phyloP scores from a whole-genome alignment of 2,329 filamentous ascomycete genomes.

The Parastagonospora avenae region DNA sequence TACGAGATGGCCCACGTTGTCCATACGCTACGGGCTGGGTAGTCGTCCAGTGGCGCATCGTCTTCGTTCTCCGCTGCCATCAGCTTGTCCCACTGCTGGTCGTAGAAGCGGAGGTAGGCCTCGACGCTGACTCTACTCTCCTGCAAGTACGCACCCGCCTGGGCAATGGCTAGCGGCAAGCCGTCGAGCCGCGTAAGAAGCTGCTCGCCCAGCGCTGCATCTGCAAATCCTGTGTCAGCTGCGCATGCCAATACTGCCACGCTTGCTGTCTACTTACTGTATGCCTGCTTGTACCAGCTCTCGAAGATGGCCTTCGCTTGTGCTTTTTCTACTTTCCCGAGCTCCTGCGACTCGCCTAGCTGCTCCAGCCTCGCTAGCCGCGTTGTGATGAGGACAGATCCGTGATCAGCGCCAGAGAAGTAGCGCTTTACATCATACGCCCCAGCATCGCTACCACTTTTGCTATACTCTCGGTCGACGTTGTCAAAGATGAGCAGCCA shows the following conservation, averaged over 20 bases:
- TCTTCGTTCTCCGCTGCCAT: slow-evolving; percentile 11
- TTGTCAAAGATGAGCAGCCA: slow-evolving; percentile 31
- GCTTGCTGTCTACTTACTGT: too few species aligned
- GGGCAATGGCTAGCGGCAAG: slow-evolving; percentile 27
- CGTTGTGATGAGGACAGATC: not conserved
- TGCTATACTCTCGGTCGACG: slow-evolving; percentile 18
- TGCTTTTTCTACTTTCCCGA: too few species aligned
- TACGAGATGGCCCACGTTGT: slow-evolving; percentile 42
- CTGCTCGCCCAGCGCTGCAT: slow-evolving; percentile 8
- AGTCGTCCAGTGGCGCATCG: slow-evolving; percentile 26
- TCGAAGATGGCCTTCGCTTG: too few species aligned
- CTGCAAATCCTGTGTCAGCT: slow-evolving; percentile 13
- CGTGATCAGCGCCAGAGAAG: slow-evolving; percentile 21
- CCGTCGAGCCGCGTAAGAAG: slow-evolving; percentile 23
- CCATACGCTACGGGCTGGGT: slow-evolving; percentile 31
- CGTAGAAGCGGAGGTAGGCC: slow-evolving; percentile 30
- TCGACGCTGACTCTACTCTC: slow-evolving; percentile 19
- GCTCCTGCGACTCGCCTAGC: too few species aligned
- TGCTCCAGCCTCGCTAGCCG: too few species aligned
- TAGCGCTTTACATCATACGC: slow-evolving; percentile 22
- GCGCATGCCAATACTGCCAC: too few species aligned
- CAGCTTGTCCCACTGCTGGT: slow-evolving; percentile 32
- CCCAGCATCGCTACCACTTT: slow-evolving; percentile 5
- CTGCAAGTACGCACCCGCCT: slow-evolving; percentile 28
- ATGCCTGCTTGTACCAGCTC: too few species aligned